Conservation (phyloP, 2,329 filamentous ascomycete species). For the Passalora sequoiae region DNA sequence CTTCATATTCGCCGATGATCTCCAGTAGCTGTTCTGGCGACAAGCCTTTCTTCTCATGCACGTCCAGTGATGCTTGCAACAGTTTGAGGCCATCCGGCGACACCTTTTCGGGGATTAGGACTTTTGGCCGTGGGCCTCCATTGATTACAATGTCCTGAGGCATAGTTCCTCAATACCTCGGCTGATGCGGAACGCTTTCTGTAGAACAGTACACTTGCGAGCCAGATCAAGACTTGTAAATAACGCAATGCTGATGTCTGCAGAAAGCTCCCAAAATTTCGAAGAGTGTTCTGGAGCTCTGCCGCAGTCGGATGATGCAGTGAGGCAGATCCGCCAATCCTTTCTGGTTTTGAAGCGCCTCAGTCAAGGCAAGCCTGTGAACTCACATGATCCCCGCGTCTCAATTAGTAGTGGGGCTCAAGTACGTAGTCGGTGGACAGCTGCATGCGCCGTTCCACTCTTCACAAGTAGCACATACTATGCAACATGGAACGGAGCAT, state of each 20-base stretch:
- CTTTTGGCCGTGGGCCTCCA: constrained; percentile 38
- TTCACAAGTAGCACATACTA: not conserved
- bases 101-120: constrained; percentile 75
- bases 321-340: not conserved
- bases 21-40: constrained; percentile 57
- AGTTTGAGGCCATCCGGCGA: constrained; percentile 71
- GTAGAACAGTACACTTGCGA: not conserved
- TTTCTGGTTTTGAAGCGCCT: constrained; percentile 2
- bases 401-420: too few relatives aligned
- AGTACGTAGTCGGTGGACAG: not conserved
- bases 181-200: not conserved
- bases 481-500: too few relatives aligned
- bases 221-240: too few relatives aligned
- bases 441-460: not conserved
- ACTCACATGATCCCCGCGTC: constrained; percentile 1
- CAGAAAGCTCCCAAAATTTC: not conserved
- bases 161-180: constrained; percentile 7
- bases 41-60: constrained; percentile 62
- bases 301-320: constrained; percentile 1
- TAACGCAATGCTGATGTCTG: too few relatives aligned
- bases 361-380: not conserved
- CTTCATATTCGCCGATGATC: constrained; percentile 68
- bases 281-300: not conserved
- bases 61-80: constrained; percentile 61
- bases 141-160: constrained; percentile 10